phyloP scores from a whole-genome alignment of 441 rosid genomes.

The Euphorbia schlechtendalii region DNA sequence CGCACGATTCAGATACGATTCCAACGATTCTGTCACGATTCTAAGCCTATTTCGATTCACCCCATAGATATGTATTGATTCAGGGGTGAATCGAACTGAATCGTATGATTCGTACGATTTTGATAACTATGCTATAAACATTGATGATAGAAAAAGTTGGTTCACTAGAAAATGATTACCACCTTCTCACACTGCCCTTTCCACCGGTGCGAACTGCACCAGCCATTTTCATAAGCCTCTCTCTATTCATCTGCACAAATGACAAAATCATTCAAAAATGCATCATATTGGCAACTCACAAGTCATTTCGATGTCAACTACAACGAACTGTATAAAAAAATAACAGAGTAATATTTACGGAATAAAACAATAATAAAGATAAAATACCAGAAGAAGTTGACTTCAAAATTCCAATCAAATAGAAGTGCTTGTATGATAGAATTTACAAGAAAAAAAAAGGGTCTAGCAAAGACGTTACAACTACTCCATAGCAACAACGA shows the following conservation, averaged over 20 bases:
- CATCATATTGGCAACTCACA: not conserved
- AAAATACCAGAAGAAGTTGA: too few species aligned
- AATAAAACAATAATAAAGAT: too few species aligned
- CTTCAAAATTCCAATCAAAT: too few species aligned
- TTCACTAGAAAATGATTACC: not conserved
- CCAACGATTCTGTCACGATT: too few species aligned
- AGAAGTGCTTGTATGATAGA: not conserved
- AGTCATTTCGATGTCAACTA: not conserved
- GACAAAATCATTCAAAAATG: not conserved
- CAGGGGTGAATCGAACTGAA: too few species aligned
- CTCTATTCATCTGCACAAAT: slow-evolving; percentile 55
- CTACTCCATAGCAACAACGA: not conserved
- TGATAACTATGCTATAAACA: too few species aligned
- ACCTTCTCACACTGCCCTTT: slow-evolving; percentile 84
- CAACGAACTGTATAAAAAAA: not conserved
- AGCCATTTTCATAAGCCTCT: slow-evolving; percentile 82
- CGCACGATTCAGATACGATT: too few species aligned
- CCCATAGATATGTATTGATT: too few species aligned
- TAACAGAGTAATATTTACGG: too few species aligned
- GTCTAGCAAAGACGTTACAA: not conserved
- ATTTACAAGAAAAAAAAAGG: not conserved
- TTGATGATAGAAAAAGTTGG: too few species aligned
- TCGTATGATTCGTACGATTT: too few species aligned
- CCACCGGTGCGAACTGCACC: slow-evolving; percentile 89
- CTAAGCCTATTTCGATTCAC: too few species aligned